Percentiles rank a stretch among this genome's conserved stretches.
phyloP scores from a whole-genome alignment of 2,329 filamentous ascomycete species.

The Ophiostoma novo-ulmi region DNA sequence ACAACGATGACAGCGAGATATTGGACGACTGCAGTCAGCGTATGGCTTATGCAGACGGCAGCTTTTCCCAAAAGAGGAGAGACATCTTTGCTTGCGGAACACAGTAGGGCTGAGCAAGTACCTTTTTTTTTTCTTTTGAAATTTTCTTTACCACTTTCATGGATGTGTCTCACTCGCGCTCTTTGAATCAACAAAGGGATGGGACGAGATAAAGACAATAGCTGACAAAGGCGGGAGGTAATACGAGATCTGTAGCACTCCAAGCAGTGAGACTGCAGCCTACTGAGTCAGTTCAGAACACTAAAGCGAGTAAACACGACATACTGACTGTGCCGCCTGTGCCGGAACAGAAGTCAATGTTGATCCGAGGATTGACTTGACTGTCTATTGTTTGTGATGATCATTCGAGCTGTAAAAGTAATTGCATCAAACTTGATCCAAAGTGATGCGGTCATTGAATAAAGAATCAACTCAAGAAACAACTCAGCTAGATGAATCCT shows the following conservation, averaged over 20 bases:
- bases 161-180: neutral
- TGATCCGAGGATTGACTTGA: neutral
- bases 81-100: slow-evolving; percentile 19
- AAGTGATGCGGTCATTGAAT: no score
- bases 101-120: slow-evolving; percentile 20
- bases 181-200: neutral
- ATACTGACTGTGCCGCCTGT: neutral
- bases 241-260: neutral
- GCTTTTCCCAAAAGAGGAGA: neutral
- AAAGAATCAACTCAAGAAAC: neutral
- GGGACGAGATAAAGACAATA: neutral
- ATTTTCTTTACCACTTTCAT: neutral
- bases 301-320: no score
- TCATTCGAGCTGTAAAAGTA: neutral
- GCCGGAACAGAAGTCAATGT: neutral
- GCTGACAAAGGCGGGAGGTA: neutral
- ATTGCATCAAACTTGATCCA: no score
- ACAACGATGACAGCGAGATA: neutral
- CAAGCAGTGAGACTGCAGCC: neutral
- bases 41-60: neutral
- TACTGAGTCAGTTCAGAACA: no score
- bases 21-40: slow-evolving; percentile 1
- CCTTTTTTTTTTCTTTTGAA: neutral
- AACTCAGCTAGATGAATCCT: neutral
- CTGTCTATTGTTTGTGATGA: neutral